phyloP scores from a whole-genome alignment of 495 filamentous ascomycete species.

The Halenospora varia region DNA sequence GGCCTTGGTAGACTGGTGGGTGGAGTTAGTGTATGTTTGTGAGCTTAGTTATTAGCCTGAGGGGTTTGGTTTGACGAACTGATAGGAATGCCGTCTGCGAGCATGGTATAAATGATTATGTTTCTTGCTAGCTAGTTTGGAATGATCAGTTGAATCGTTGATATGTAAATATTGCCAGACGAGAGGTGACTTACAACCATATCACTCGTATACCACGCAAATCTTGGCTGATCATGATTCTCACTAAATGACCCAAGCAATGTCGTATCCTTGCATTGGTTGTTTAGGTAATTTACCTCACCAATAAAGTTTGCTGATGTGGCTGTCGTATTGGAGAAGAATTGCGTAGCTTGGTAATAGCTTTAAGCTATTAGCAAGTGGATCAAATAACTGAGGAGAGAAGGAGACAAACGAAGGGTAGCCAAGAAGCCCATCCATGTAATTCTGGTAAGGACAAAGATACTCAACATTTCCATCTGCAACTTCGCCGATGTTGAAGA shows the following conservation, averaged over 20 bases:
- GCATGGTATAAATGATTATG: constrained; percentile 63
- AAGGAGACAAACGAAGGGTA: constrained; percentile 51
- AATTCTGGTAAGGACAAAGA: constrained; percentile 59
- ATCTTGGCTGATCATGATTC: constrained; percentile 11
- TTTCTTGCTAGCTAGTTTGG: constrained; percentile 49
- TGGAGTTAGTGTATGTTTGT: too few relatives aligned
- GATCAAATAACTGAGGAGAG: background rate
- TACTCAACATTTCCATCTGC: constrained; percentile 50
- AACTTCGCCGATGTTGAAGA: constrained; percentile 69
- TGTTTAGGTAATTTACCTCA: constrained; percentile 50
- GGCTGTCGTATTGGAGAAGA: constrained; percentile 54
- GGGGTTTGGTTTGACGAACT: background rate
- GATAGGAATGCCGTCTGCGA: constrained; percentile 44
- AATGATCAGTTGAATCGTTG: too few relatives aligned
- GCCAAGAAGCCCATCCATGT: constrained; percentile 60
- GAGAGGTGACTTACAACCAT: background rate
- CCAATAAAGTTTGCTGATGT: constrained; percentile 52
- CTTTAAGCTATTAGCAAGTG: constrained; percentile 8
- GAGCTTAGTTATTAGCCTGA: too few relatives aligned
- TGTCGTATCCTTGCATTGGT: constrained; percentile 5
- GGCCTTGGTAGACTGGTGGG: constrained; percentile 52
- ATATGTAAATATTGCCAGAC: too few relatives aligned
- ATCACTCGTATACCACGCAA: constrained; percentile 2
- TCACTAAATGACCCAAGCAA: constrained; percentile 11
- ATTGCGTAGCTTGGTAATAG: constrained; percentile 55